Percentiles rank a stretch among this genome's conserved stretches.
Evolutionary conservation across 176 grass and related monocot species (phyloP).

Genomic region (Eragrostis nindensis): DNA sequence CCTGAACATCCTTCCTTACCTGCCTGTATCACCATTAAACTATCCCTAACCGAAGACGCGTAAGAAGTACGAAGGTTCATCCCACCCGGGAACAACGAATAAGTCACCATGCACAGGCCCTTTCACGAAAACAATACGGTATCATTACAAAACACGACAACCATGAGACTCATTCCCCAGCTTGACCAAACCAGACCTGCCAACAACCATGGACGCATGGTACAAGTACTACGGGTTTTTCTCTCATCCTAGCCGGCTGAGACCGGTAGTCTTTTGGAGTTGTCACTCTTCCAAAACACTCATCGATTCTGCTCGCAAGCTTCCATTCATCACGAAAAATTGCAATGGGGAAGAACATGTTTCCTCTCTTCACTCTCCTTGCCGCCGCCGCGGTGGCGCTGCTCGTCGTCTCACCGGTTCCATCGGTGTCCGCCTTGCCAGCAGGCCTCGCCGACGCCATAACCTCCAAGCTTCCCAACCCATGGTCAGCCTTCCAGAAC

Average conservation of each 20-base stretch:
- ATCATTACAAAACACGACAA: constrained; percentile 7
- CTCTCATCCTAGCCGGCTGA: constrained; percentile 17
- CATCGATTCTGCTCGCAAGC: background rate
- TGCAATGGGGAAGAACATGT: constrained; percentile 33
- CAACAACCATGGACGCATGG: background rate
- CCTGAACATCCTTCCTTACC: background rate
- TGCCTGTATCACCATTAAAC: background rate
- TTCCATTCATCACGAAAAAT: background rate
- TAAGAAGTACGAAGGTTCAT: constrained; percentile 30
- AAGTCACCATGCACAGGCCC: background rate
- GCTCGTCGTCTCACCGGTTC: background rate
- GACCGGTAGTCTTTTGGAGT: constrained; percentile 43
- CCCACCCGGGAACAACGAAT: constrained; percentile 1
- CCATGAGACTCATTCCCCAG: constrained; percentile 37
- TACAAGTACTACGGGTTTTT: background rate
- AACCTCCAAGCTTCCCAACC: constrained; percentile 48
- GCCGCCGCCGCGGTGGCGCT: background rate
- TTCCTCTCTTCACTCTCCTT: constrained; percentile 27
- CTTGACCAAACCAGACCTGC: constrained; percentile 38
- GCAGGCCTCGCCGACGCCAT: background rate
- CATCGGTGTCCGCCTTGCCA: constrained; percentile 17
- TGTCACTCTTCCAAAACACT: constrained; percentile 35
- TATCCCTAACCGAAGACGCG: background rate
- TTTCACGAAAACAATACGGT: background rate
- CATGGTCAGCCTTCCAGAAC: constrained; percentile 82